Conservation (phyloP, 192 early-diverging fungal species). For the Backusella australiensis region DNA sequence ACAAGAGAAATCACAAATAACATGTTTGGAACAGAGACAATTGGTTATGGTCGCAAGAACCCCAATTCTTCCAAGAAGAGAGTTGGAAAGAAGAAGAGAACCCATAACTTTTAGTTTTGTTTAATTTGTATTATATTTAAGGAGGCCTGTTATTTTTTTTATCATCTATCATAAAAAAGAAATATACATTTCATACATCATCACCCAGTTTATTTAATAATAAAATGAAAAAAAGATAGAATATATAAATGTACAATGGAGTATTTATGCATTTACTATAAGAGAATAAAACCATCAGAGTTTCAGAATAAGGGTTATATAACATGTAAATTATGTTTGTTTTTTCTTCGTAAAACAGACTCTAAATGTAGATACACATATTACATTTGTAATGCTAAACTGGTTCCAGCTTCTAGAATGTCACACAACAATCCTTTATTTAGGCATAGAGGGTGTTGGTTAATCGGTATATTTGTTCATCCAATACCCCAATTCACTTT, state of each 20-base stretch:
- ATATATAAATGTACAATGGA: too few relatives aligned
- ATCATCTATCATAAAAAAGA: background rate
- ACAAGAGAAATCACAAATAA: conserved; percentile 51
- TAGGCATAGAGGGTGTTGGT: too few relatives aligned
- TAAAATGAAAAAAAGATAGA: background rate
- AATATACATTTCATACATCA: background rate
- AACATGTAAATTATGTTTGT: too few relatives aligned
- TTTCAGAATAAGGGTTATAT: too few relatives aligned
- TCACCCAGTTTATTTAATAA: background rate
- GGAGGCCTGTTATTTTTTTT: background rate
- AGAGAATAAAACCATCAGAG: too few relatives aligned
- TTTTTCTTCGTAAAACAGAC: too few relatives aligned
- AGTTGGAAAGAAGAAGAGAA: conserved; percentile 57
- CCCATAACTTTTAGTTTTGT: background rate
- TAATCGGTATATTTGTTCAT: background rate
- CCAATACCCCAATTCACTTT: background rate
- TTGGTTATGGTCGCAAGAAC: conserved; percentile 69
- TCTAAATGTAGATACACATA: too few relatives aligned
- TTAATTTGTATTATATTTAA: background rate
- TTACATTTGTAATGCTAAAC: too few relatives aligned
- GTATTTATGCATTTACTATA: too few relatives aligned
- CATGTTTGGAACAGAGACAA: conserved; percentile 61
- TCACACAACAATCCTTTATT: too few relatives aligned
- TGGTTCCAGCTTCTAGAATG: too few relatives aligned
- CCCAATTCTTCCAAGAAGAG: conserved; percentile 58